These are phyloP conservation scores for Dunaliella salina DNA, from an alignment of 163 green algal species.

Conservation along the genomic window DNA sequence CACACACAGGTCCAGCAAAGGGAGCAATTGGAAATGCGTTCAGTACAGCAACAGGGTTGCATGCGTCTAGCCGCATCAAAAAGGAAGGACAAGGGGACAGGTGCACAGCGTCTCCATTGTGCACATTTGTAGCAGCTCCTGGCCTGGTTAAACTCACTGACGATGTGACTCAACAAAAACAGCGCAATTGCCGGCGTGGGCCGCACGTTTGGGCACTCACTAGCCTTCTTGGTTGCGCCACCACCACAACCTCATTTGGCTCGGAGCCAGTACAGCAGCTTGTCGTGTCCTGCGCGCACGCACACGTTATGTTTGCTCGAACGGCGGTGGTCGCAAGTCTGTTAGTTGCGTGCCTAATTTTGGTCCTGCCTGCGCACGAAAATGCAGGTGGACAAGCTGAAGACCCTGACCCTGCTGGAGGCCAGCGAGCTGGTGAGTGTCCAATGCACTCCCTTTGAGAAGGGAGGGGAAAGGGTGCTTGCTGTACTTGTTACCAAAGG, in stretches of 20 bases:
- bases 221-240: no score
- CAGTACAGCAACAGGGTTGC: background rate
- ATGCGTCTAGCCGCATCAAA: no score
- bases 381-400: slow-evolving; percentile 43
- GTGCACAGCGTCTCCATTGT: background rate
- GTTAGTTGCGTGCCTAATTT: background rate
- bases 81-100: background rate
- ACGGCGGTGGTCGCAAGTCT: background rate
- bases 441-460: background rate
- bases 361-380: background rate
- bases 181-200: no score
- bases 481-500: background rate
- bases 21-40: background rate
- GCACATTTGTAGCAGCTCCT: background rate
- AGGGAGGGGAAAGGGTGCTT: background rate
- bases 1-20: background rate
- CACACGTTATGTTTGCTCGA: background rate
- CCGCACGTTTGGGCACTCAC: no score
- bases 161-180: no score
- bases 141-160: no score
- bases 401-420: slow-evolving; percentile 53
- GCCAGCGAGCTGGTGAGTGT: slow-evolving; percentile 40
- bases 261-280: background rate
- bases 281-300: background rate
- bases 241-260: no score